A percentile compares a stretch with the other conserved stretches of the same genome.
Conservation (phyloP, 1,284 basidiomycete species). For the Apiotrichum porosum region DNA sequence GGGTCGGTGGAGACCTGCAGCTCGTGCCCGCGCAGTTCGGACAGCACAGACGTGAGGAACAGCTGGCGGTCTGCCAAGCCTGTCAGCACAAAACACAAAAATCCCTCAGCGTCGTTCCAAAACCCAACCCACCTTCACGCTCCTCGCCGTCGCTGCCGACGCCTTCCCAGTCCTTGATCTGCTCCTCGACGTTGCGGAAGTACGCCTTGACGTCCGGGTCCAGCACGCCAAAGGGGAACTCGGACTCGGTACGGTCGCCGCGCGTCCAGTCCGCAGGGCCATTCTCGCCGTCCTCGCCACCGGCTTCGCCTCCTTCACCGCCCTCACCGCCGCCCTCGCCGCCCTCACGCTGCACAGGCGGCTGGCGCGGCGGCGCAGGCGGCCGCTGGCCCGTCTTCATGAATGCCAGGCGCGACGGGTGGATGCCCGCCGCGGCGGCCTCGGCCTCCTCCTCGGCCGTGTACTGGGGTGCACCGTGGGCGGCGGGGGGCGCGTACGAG, state of each 20-base stretch:
- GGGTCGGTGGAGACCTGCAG: conserved; percentile 83
- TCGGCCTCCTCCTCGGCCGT: conserved; percentile 8
- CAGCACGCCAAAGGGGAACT: conserved; percentile 79
- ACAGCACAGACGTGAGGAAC: conserved; percentile 76
- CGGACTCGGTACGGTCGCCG: conserved; percentile 52
- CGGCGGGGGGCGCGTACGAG: not conserved
- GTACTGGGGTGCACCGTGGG: not conserved
- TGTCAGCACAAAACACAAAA: not conserved
- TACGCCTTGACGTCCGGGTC: conserved; percentile 86
- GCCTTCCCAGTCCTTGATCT: conserved; percentile 79
- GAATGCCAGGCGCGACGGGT: conserved; percentile 38
- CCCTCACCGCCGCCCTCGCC: conserved; percentile 3
- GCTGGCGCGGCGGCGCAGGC: conserved; percentile 3
- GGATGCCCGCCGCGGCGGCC: conserved; percentile 28
- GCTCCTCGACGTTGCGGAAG: conserved; percentile 77
- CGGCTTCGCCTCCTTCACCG: conserved; percentile 4
- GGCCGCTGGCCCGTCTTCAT: conserved; percentile 25
- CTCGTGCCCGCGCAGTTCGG: conserved; percentile 79
- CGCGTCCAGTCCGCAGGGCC: conserved; percentile 30
- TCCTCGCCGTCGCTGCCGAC: conserved; percentile 48
- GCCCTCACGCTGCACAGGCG: not conserved
- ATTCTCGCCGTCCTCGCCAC: conserved; percentile 11
- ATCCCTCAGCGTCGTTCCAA: not conserved
- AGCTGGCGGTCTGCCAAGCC: conserved; percentile 64
- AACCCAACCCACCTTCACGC: conserved; percentile 62